These are phyloP conservation scores for Ochetophila trinervis DNA, from an alignment of 306 rosid species.

Conservation along the genomic window DNA sequence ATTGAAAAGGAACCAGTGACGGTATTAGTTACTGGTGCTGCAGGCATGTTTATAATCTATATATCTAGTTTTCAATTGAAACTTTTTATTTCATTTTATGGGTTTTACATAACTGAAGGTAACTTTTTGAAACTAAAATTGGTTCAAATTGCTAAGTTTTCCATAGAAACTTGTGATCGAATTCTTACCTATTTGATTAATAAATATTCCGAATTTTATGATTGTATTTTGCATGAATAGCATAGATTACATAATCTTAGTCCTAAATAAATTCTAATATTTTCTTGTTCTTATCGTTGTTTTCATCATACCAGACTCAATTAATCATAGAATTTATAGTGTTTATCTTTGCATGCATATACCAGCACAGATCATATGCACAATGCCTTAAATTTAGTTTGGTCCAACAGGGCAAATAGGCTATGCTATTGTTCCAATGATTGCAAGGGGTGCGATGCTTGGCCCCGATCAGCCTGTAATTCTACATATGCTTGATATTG, in stretches of 20 bases:
- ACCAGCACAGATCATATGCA: background rate
- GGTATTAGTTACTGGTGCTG: slow-evolving; percentile 78
- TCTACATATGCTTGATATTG: slow-evolving; percentile 69
- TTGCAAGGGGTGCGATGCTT: slow-evolving; percentile 68
- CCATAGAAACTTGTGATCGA: no score
- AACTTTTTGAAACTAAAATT: no score
- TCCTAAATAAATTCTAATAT: no score
- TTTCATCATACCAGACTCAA: no score
- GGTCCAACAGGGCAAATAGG: slow-evolving; percentile 68
- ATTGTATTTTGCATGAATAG: no score
- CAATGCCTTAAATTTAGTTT: slow-evolving; percentile 3
- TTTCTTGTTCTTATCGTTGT: no score
- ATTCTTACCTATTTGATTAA: no score
- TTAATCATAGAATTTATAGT: no score
- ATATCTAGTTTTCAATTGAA: background rate
- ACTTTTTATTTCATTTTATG: background rate
- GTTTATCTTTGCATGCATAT: no score
- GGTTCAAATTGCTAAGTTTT: no score
- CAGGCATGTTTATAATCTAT: slow-evolving; percentile 50
- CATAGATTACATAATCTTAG: no score
- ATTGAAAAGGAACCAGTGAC: slow-evolving; percentile 63
- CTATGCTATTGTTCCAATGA: slow-evolving; percentile 79
- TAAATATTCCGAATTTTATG: no score
- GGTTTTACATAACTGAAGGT: background rate
- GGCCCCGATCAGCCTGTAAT: slow-evolving; percentile 71